These are phyloP conservation scores for Monilinia aucupariae DNA, from an alignment of 2,329 filamentous ascomycete species.

Conservation along the genomic window DNA sequence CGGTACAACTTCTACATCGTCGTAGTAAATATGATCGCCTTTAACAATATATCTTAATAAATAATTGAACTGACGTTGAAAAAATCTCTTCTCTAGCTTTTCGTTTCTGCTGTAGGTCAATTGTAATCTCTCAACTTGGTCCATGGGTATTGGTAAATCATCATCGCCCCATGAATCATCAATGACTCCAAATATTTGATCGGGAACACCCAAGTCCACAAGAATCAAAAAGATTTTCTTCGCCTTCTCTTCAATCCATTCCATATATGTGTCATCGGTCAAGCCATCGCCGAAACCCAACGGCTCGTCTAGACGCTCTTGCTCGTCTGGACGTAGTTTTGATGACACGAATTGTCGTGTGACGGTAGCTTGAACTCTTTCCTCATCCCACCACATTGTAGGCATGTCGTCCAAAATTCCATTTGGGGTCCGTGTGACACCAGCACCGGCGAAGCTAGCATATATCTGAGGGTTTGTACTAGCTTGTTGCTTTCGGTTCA, in stretches of 20 bases:
- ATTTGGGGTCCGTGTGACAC: conserved; percentile 25
- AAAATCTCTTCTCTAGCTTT: conserved; percentile 62
- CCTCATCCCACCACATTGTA: conserved; percentile 64
- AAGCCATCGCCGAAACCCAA: conserved; percentile 60
- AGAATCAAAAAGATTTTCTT: conserved; percentile 67
- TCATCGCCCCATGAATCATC: conserved; percentile 74
- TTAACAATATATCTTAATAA: conserved; percentile 58
- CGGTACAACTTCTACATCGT: conserved; percentile 63
- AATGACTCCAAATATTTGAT: conserved; percentile 69
- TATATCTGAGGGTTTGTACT: conserved; percentile 31
- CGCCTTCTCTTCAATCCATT: conserved; percentile 67
- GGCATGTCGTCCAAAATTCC: conserved; percentile 28
- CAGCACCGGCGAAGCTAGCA: conserved; percentile 30
- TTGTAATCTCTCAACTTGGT: conserved; percentile 59
- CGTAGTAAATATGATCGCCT: conserved; percentile 58
- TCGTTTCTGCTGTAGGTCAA: conserved; percentile 56
- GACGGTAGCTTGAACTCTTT: conserved; percentile 63
- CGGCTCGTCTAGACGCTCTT: conserved; percentile 55
- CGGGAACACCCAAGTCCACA: conserved; percentile 61
- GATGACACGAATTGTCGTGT: conserved; percentile 62
- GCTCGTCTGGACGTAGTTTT: conserved; percentile 58
- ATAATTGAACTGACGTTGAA: conserved; percentile 64
- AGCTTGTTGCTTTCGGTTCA: conserved; percentile 20
- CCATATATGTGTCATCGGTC: conserved; percentile 71
- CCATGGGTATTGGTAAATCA: conserved; percentile 63